Conservation (phyloP, 2,329 filamentous ascomycete genomes). For the Knufia fluminis region DNA sequence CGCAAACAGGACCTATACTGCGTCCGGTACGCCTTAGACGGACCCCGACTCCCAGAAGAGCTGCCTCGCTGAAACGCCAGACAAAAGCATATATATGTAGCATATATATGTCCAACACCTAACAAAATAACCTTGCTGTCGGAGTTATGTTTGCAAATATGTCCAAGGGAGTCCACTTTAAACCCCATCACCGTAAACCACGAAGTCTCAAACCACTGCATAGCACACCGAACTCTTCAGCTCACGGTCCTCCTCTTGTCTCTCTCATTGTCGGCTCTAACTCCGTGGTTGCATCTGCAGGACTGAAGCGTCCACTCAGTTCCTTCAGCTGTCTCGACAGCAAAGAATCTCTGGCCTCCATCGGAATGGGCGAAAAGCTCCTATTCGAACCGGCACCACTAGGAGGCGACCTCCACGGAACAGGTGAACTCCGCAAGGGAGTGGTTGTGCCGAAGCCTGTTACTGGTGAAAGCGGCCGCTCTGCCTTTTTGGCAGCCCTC, state of each 20-base stretch:
- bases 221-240: no score
- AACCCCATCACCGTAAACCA: neutral
- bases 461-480: constrained; percentile 9
- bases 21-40: no score
- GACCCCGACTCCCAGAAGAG: no score
- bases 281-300: neutral
- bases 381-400: constrained; percentile 8
- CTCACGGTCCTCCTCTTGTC: neutral
- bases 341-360: constrained; percentile 18
- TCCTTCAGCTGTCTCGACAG: constrained; percentile 20
- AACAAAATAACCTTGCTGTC: no score
- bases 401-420: constrained; percentile 14
- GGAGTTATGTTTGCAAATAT: neutral
- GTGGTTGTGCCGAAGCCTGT: constrained; percentile 19
- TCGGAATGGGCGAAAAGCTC: constrained; percentile 15
- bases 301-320: constrained; percentile 10
- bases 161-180: neutral
- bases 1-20: no score
- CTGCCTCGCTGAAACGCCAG: no score
- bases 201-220: no score
- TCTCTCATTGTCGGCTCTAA: neutral
- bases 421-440: constrained; percentile 18
- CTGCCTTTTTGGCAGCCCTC: neutral
- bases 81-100: no score
- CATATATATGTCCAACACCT: no score